Evolutionary conservation across 208 protist species (phyloP).

Genomic region (Acanthamoeba lenticulata): DNA sequence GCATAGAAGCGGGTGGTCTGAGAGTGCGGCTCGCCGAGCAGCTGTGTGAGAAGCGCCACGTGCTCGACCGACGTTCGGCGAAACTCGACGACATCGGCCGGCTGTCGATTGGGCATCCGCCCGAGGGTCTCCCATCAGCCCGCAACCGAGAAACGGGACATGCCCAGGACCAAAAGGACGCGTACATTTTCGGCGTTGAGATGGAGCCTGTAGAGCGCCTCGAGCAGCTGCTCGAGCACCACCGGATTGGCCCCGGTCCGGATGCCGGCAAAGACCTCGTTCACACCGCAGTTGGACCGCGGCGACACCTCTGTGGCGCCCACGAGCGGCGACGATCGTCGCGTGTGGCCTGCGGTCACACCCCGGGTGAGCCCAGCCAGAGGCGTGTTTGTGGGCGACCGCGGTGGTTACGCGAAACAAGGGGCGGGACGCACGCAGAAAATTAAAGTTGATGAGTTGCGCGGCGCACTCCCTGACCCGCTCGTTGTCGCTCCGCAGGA

Average conservation of each 20-base stretch:
- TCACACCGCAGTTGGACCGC: neutral
- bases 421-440: neutral
- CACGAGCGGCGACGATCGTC: too few relatives aligned
- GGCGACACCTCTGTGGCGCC: neutral
- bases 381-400: too few relatives aligned
- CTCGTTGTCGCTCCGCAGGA: conserved; percentile 18
- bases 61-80: neutral
- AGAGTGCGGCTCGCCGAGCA: neutral
- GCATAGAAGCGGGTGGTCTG: neutral
- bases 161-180: neutral
- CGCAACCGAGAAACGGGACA: neutral
- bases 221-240: conserved; percentile 4
- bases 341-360: too few relatives aligned
- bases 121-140: neutral
- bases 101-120: neutral
- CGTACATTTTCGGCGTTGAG: neutral
- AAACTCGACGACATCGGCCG: neutral
- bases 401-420: too few relatives aligned
- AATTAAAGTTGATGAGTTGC: conserved; percentile 17
- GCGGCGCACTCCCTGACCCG: conserved; percentile 30
- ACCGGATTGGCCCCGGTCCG: neutral
- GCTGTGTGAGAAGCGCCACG: neutral
- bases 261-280: neutral
- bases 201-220: neutral
- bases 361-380: too few relatives aligned